Evolutionary conservation across 139 green algal genomes (phyloP).

Genomic region (Yamagishiella unicocca): DNA sequence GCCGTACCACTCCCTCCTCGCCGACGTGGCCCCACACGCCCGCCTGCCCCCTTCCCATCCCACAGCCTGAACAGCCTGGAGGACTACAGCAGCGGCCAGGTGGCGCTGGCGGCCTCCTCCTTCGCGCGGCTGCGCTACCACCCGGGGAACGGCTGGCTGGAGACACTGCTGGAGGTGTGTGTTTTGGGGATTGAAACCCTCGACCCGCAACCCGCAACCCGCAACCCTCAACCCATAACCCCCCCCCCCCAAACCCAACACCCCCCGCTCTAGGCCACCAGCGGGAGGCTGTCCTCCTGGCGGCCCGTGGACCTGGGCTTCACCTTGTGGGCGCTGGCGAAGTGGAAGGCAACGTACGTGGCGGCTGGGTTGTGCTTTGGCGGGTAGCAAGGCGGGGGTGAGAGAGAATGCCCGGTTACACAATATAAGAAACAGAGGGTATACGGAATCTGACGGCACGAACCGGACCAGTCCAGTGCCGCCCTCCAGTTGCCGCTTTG

Average conservation of each 20-base stretch:
- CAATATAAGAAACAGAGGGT: too few relatives aligned
- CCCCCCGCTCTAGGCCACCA: constrained; percentile 3
- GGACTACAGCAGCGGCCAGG: constrained; percentile 16
- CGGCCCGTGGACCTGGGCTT: constrained; percentile 20
- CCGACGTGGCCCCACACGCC: too few relatives aligned
- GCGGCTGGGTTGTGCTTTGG: neutral
- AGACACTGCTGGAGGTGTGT: constrained; percentile 17
- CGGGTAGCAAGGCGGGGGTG: too few relatives aligned
- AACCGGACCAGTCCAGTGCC: too few relatives aligned
- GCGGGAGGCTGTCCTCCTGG: neutral
- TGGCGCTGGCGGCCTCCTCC: constrained; percentile 33
- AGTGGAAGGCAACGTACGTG: constrained; percentile 9
- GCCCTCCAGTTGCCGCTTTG: too few relatives aligned
- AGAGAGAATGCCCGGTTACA: too few relatives aligned
- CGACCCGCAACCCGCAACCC: too few relatives aligned
- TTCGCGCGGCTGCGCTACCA: constrained; percentile 15
- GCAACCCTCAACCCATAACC: too few relatives aligned
- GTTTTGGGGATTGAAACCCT: neutral
- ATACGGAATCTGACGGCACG: too few relatives aligned
- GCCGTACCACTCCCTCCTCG: too few relatives aligned
- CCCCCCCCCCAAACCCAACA: neutral
- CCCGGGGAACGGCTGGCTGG: constrained; percentile 34
- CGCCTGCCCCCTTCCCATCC: neutral
- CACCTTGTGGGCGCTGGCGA: constrained; percentile 25
- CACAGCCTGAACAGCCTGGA: constrained; percentile 36